A percentile compares a stretch with the other conserved stretches of the same genome.
Conservation (phyloP, 306 rosid species). For the Arachis stenosperma region DNA sequence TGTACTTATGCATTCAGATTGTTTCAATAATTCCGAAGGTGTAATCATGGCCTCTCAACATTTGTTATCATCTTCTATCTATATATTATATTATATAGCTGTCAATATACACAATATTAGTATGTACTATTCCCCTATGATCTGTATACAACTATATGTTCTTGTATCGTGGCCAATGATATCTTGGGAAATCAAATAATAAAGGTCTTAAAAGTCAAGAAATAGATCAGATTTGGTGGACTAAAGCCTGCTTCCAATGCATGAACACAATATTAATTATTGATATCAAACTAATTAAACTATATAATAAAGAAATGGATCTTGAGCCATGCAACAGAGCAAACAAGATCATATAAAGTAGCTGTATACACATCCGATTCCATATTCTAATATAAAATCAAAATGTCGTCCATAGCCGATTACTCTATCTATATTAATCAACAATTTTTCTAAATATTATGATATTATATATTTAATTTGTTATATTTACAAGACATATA, state of each 20-base stretch:
- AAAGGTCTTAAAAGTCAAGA: neutral
- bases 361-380: neutral
- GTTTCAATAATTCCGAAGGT: neutral
- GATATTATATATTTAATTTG: too few relatives aligned
- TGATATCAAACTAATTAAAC: too few relatives aligned
- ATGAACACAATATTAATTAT: too few relatives aligned
- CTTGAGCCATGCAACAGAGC: too few relatives aligned
- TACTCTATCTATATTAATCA: neutral
- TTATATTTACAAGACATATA: too few relatives aligned
- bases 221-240: slow-evolving; percentile 23
- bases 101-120: too few relatives aligned
- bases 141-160: neutral
- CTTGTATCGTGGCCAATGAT: neutral
- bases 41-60: neutral
- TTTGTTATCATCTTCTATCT: neutral
- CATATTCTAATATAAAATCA: neutral
- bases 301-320: too few relatives aligned
- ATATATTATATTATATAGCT: neutral
- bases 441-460: too few relatives aligned
- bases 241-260: slow-evolving; percentile 25
- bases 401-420: too few relatives aligned
- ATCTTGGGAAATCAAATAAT: neutral
- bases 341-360: slow-evolving; percentile 5
- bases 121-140: neutral
- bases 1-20: neutral